Base-by-base conservation (phyloP, 306 rosid genomes). In the Gastrolobium villosum region DNA sequence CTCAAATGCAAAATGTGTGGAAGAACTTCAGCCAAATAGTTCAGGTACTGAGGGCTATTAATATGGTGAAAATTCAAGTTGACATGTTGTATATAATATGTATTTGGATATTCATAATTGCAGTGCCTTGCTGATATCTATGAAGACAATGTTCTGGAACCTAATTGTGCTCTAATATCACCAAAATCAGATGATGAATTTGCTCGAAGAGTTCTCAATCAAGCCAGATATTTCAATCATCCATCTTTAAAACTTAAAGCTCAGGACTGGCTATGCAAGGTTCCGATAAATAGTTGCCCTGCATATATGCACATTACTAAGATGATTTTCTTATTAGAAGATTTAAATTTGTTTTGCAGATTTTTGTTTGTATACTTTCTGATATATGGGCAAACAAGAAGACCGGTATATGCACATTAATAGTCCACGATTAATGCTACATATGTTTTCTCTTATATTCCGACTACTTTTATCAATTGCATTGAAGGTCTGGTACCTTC, bases 401-500 rank as follows among this genome's bases (percentile, higher is more conserved):
- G 39, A 66, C 39, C 2, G 72, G 72, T 65, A 14, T 39, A 9
- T 4, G 1, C 34, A 15, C 20, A 10, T 40, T 37, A 60, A 44
- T 60, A 34, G 26, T 60, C 6, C 5, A 37, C 15, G 4, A 9
- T 63, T 65, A 9, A 65, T 10, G 20, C 3, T 26, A 10, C 35
- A 9, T 43, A 5, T 35, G 67, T 36, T 35, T 61, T 60, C 43
- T 32, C 43, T 60, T 34, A 60, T 60, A 28, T 32, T 60, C 20
- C 65, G 34, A 11, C 41, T 60, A 60, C 26, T 5, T 57, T 55
- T 55, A 13, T 65, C 36, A 70, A 46, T 65, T 4, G 53, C 57
- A 70, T 77, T 48, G 50, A 70, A 83, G 81, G 26, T 65, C 71
- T 62, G 64, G 70, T 40, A 61, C 80, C 37, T 65, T 72, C 76